Evolutionary conservation across 768 basidiomycete species (phyloP).

Genomic region (Mycena crocata): DNA sequence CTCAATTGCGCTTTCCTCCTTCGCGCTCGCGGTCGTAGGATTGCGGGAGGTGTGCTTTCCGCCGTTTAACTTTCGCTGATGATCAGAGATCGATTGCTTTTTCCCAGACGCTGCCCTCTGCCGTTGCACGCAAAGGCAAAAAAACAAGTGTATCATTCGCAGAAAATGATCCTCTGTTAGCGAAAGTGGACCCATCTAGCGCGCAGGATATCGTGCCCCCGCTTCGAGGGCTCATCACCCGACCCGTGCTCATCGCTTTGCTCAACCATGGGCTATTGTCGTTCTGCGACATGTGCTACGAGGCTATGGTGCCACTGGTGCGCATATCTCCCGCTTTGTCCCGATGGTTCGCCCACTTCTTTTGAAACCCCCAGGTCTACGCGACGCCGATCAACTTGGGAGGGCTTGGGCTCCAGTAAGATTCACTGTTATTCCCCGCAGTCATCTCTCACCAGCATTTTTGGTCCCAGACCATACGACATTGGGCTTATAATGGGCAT

Average conservation of each 20-base stretch:
- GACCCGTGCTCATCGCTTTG: not conserved
- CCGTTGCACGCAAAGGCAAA: not conserved
- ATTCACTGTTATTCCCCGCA: not conserved
- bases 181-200: not conserved
- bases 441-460: too few species aligned
- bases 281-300: slow-evolving; percentile 12
- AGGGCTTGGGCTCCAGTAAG: slow-evolving; percentile 13
- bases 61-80: too few species aligned
- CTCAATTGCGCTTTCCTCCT: slow-evolving; percentile 1
- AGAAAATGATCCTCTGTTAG: not conserved
- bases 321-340: not conserved
- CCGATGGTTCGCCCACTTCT: not conserved
- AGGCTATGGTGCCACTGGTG: not conserved
- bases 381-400: slow-evolving; percentile 7
- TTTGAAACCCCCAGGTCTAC: not conserved
- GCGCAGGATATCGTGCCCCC: not conserved
- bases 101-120: not conserved
- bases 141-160: not conserved
- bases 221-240: not conserved
- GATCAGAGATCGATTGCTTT: not conserved
- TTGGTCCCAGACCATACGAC: not conserved
- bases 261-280: not conserved
- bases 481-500: slow-evolving; percentile 61
- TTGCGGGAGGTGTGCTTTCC: slow-evolving; percentile 9
- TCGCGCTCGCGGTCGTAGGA: not conserved